Evolutionary conservation across 495 filamentous ascomycete species (phyloP), one percentile per base, ranked within the genome.

Genomic region (Choiromyces venosus): DNA sequence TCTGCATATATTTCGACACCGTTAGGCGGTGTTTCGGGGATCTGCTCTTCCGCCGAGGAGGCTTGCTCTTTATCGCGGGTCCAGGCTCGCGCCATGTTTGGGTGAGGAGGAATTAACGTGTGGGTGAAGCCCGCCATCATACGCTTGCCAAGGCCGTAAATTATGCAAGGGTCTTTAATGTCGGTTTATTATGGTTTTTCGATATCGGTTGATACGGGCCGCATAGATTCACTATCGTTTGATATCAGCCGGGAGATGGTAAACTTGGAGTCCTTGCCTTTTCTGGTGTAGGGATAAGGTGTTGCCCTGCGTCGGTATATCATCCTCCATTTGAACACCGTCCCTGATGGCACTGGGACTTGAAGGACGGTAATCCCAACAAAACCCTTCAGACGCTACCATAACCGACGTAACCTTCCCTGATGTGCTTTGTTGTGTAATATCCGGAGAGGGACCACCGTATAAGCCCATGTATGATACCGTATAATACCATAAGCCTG

Each of bases 1-100:
- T 73, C 67, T 7, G 67, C 38, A 19, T 73, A 73, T 37, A 73
- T 21, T 25, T 35, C 61, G 9, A 73, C 72, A 67, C 37, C 37
- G 9, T 67, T 14, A 4, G 68, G 68, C 33, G 37, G 37, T n/a
- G 44, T 56, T 67, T 70, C 40, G 19, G 66, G 66, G 25, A 33
- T 12, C 25, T 61, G 52, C 10, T 61, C 52, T 16, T 25, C 52
- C 12, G 52, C 52, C 5, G 52, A 61, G 52, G 52, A 33, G 18
- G 52, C 25, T 61, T 61, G 52, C 52, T 61, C 52, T 33, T 61
- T 61, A 61, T 61, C 52, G 52, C 52, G 52, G 25, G 52, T 61
- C 52, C 52, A 61, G 25, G 52, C 25, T 61, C 52, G 52, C 4
- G 52, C 52, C 52, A 61, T 61, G 52, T 61, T 61, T 61, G 7